These are phyloP conservation scores for Monosporascus ibericus DNA, from an alignment of 2,329 filamentous ascomycete genomes.

Conservation along the genomic window DNA sequence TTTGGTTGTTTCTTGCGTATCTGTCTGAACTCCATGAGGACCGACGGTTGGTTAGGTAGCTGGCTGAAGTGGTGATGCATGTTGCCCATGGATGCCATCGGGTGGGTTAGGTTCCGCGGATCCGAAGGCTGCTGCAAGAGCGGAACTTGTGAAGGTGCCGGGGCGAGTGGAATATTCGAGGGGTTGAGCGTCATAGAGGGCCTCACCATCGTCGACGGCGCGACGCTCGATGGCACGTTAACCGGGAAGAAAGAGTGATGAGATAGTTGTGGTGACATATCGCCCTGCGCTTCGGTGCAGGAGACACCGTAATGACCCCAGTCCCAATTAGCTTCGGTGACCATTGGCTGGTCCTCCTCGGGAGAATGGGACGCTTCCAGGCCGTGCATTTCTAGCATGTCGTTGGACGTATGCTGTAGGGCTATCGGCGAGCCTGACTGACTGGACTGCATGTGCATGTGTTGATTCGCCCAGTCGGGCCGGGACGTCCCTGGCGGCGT, in stretches of 20 bases:
- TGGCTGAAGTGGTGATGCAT: slow-evolving; percentile 11
- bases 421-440: slow-evolving; percentile 41
- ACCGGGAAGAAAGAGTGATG: slow-evolving; percentile 15
- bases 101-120: slow-evolving; percentile 12
- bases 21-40: slow-evolving; percentile 9
- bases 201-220: slow-evolving; percentile 18
- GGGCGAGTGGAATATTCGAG: slow-evolving; percentile 15
- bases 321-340: slow-evolving; percentile 26
- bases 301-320: slow-evolving; percentile 33
- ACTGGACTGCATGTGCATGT: slow-evolving; percentile 34
- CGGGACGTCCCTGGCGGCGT: slow-evolving; percentile 42
- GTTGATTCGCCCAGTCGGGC: slow-evolving; percentile 39
- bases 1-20: slow-evolving; percentile 11
- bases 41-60: slow-evolving; percentile 8
- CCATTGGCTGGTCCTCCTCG: slow-evolving; percentile 25
- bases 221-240: slow-evolving; percentile 9
- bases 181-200: slow-evolving; percentile 6
- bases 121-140: slow-evolving; percentile 15
- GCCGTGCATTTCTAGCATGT: slow-evolving; percentile 32
- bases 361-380: slow-evolving; percentile 27
- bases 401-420: slow-evolving; percentile 31
- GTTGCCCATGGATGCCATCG: slow-evolving; percentile 11
- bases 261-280: slow-evolving; percentile 23
- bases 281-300: slow-evolving; percentile 19
- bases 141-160: slow-evolving; percentile 15